These are phyloP conservation scores for Xylaria sp. DNA, from an alignment of 2,329 filamentous ascomycete genomes.

Conservation along the genomic window DNA sequence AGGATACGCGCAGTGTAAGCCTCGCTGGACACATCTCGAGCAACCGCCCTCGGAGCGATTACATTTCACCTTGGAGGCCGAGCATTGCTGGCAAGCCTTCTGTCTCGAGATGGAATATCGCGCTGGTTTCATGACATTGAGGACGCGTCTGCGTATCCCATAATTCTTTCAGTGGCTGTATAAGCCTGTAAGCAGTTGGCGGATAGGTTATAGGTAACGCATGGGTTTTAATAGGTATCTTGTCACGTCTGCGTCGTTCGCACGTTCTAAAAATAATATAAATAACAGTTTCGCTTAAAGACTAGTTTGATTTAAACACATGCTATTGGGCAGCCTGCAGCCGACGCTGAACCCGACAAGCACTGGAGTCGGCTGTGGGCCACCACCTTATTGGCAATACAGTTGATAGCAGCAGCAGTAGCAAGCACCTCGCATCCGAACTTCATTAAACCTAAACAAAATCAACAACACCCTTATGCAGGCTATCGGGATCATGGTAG, in stretches of 20 bases:
- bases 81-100: slow-evolving; percentile 54
- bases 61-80: slow-evolving; percentile 54
- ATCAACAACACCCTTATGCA: not conserved
- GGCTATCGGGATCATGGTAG: not conserved
- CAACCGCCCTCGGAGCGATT: slow-evolving; percentile 51
- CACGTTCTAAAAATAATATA: not conserved
- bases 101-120: slow-evolving; percentile 53
- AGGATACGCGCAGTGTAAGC: slow-evolving; percentile 48
- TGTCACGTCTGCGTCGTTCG: not conserved
- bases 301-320: too few species aligned
- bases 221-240: not conserved
- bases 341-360: not conserved
- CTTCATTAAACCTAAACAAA: not conserved
- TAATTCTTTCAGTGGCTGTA: not conserved
- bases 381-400: not conserved
- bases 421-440: slow-evolving; percentile 17
- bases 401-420: slow-evolving; percentile 4
- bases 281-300: not conserved
- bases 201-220: not conserved
- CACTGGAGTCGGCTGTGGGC: slow-evolving; percentile 3
- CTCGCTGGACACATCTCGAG: slow-evolving; percentile 47
- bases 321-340: not conserved
- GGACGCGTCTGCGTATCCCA: slow-evolving; percentile 1
- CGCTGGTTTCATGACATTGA: slow-evolving; percentile 29
- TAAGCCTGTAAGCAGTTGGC: not conserved